Percentiles rank a stretch among this genome's conserved stretches.
phyloP scores from a whole-genome alignment of 805 yeast species.

The Cyberlindnera lachancei region DNA sequence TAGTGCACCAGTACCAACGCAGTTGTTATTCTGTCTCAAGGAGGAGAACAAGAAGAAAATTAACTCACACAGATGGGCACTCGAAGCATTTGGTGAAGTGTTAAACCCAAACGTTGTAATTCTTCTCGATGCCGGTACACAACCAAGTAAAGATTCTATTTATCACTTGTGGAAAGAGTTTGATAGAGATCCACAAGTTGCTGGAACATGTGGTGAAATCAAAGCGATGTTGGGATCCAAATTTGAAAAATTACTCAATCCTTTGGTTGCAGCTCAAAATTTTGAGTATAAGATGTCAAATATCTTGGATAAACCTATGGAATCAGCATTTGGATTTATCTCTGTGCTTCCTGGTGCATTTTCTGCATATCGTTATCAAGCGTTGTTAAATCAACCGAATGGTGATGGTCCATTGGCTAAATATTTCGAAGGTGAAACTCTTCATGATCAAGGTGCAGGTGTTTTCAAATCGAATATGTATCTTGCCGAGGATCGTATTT shows the following conservation, averaged over 20 bases:
- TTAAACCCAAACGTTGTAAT: constrained; percentile 78
- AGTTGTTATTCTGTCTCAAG: constrained; percentile 80
- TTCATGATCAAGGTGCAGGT: constrained; percentile 60
- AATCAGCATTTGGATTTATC: constrained; percentile 89
- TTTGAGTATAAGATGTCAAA: constrained; percentile 96
- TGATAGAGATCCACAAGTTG: constrained; percentile 66
- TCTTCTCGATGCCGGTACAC: constrained; percentile 90
- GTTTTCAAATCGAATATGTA: constrained; percentile 95
- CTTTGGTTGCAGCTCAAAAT: constrained; percentile 92
- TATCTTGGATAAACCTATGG: constrained; percentile 92
- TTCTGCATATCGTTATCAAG: constrained; percentile 85
- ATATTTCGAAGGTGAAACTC: constrained; percentile 87
- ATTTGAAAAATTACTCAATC: constrained; percentile 55
- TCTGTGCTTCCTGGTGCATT: constrained; percentile 96
- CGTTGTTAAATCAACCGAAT: constrained; percentile 54
- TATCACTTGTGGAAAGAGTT: constrained; percentile 89
- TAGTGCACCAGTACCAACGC: constrained; percentile 72
- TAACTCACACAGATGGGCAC: constrained; percentile 95
- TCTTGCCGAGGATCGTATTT: constrained; percentile 90
- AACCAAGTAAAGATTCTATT: constrained; percentile 76
- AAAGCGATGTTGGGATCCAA: constrained; percentile 71
- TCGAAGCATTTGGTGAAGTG: constrained; percentile 83
- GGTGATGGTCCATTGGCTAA: constrained; percentile 85
- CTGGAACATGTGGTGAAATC: constrained; percentile 98
- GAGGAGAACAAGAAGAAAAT: constrained; percentile 86